These are phyloP conservation scores for Effrenium voratum DNA, from an alignment of 73 alveolate species.

Conservation along the genomic window DNA sequence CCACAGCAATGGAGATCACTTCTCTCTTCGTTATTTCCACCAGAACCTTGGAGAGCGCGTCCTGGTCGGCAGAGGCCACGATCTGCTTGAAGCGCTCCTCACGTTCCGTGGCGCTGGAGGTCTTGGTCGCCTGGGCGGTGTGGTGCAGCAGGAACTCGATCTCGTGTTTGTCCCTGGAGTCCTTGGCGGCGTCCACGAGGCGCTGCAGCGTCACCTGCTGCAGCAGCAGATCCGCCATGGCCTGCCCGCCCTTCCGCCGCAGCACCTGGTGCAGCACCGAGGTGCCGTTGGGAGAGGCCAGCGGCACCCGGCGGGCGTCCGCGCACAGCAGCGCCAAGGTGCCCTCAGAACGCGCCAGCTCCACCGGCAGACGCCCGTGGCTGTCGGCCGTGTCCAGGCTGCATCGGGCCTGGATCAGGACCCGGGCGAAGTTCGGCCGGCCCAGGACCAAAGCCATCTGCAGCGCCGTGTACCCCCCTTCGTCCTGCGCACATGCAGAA, in stretches of 20 bases:
- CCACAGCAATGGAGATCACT: not conserved
- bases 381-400: no score
- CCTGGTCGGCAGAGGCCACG: not conserved
- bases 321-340: no score
- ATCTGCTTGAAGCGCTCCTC: not conserved
- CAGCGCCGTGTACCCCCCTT: not conserved
- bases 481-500: not conserved
- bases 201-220: not conserved
- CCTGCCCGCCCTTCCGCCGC: not conserved
- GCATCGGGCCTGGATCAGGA: no score
- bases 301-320: no score
- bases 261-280: not conserved
- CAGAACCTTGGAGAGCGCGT: not conserved
- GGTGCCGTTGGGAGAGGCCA: not conserved
- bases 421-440: no score
- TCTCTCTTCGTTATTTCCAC: not conserved
- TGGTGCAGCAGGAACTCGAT: slow-evolving; percentile 1
- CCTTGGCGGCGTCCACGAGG: not conserved
- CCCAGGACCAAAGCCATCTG: not conserved
- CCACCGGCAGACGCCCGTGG: no score
- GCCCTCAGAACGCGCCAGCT: no score
- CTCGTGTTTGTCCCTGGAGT: not conserved
- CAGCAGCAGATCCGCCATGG: not conserved
- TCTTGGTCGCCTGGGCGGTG: not conserved
- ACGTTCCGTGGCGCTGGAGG: not conserved